Evolutionary conservation across 495 filamentous ascomycete genomes (phyloP), one percentile per base, ranked within the genome.

Genomic region (Xylaria telfairii): DNA sequence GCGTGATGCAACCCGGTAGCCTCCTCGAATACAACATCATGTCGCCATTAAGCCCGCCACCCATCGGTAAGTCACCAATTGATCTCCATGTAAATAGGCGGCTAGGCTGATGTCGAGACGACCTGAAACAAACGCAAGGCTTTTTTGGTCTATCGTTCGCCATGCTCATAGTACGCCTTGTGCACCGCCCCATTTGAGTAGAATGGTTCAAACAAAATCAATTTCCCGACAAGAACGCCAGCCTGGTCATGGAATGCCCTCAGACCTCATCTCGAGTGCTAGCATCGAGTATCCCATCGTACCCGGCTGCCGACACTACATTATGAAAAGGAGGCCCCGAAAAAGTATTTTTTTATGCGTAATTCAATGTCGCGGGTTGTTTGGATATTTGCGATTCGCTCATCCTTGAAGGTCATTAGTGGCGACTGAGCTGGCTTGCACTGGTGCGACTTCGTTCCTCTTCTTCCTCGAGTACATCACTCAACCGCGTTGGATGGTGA

Each of bases 401-500:
- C 32, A 39, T 41, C 3, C 37, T 70, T 63, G 46, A 32, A 26
- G n/a, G 4, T 42, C 4, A 44, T 81, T 69, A 85, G 47, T 78
- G 77, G 32, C 83, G 82, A 72, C 83, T 84, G 51, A 84, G 76
- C 72, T 78, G 76, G 76, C 84, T 87, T 6, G 84, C 81, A 60
- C 85, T 87, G 3, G 87, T 87, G 7, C 87, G 82, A 69, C 91
- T 91, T 46, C 88, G 82, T 79, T 95, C 92, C 67, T 97, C 91
- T 74, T 92, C 90, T 51, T 90, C 89, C 71, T 99, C 96, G 12
- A 96, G 85, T 13, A 99, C 95, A 83, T 99, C 96, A 77, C 96
- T 98, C 68, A 99, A 82, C 65, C 96, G 85, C 3, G 95, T 98
- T 0, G 95, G 95, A 81, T 98, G 96, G 75, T 97, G 95, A 82